phyloP scores from a whole-genome alignment of 2,329 filamentous ascomycete species.

The Colletotrichum sp. region DNA sequence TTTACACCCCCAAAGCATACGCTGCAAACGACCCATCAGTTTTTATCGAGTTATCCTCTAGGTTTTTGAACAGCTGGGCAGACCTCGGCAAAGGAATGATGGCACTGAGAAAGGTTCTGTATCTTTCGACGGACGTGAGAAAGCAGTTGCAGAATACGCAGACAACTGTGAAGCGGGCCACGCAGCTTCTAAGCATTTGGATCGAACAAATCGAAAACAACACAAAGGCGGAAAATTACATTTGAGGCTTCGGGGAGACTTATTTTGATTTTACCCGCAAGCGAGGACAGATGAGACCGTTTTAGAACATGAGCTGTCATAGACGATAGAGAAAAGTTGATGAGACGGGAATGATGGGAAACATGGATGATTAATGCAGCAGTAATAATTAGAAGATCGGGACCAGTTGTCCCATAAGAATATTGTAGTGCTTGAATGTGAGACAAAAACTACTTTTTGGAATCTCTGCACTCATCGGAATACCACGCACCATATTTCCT shows the following conservation, averaged over 20 bases:
- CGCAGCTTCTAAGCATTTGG: neutral
- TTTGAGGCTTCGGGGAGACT: neutral
- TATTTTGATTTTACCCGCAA: neutral
- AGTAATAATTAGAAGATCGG: neutral
- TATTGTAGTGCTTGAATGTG: neutral
- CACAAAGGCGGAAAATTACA: neutral
- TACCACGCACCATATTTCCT: neutral
- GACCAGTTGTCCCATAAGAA: neutral
- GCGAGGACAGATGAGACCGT: neutral
- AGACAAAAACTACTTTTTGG: rapidly evolving
- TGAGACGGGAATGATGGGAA: neutral
- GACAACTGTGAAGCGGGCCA: neutral
- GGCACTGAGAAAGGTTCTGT: neutral
- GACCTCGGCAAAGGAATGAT: neutral
- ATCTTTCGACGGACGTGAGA: neutral
- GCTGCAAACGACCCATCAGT: neutral
- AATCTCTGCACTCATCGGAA: neutral
- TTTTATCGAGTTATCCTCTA: neutral
- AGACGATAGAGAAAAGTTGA: neutral
- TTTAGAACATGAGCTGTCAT: neutral
- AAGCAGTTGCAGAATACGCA: neutral
- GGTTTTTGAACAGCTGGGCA: neutral
- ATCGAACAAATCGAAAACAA: neutral
- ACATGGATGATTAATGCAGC: neutral
- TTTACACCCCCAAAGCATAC: neutral